phyloP scores from a whole-genome alignment of 345 rosid genomes.

The Citrus medica region DNA sequence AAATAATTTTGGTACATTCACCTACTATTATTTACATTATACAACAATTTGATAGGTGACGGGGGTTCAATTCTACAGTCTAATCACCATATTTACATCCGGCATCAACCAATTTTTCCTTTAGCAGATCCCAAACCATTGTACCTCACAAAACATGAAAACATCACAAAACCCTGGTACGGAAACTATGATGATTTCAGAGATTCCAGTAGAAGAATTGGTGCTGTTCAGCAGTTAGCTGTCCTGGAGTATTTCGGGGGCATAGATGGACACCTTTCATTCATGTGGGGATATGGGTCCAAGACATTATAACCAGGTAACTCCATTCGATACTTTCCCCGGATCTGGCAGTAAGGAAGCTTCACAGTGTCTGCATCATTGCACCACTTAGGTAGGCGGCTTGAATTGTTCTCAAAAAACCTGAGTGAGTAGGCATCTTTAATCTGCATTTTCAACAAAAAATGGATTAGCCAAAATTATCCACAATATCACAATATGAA shows the following conservation, averaged over 20 bases:
- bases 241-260: constrained; percentile 81
- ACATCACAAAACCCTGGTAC: not conserved
- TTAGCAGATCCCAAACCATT: constrained; percentile 1
- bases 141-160: not conserved
- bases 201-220: not conserved
- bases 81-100: constrained; percentile 20
- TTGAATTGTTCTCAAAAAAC: constrained; percentile 73
- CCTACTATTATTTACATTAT: not conserved
- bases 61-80: not conserved
- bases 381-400: constrained; percentile 92
- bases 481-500: not conserved
- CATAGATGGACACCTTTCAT: constrained; percentile 81
- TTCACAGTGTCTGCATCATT: constrained; percentile 69
- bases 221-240: constrained; percentile 50
- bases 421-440: constrained; percentile 83
- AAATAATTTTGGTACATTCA: not conserved
- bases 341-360: constrained; percentile 88
- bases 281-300: constrained; percentile 91
- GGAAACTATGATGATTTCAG: not conserved
- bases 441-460: constrained; percentile 44
- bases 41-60: not conserved
- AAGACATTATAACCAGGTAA: constrained; percentile 81
- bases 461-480: not conserved
- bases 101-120: not conserved
- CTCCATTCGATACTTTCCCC: constrained; percentile 91